Percentiles rank a stretch among this genome's conserved stretches.
Evolutionary conservation across 2,329 filamentous ascomycete genomes (phyloP).

Genomic region (Colletotrichum musicola): DNA sequence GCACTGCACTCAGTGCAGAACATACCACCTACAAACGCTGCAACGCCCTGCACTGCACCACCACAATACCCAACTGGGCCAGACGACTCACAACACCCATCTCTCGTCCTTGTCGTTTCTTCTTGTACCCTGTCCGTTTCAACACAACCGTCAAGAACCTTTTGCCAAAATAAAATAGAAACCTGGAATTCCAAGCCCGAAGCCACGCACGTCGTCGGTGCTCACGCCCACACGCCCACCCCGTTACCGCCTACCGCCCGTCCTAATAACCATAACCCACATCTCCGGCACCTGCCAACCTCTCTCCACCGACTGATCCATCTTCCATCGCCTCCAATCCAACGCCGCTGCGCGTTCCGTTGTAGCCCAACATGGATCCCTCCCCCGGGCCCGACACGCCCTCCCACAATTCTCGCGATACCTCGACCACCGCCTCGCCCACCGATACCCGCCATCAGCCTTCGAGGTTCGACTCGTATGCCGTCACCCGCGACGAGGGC

Average conservation of each 20-base stretch:
- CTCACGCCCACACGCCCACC: conserved; percentile 1
- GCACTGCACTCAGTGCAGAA: not conserved
- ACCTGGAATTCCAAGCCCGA: conserved; percentile 19
- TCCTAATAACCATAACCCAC: conserved; percentile 38
- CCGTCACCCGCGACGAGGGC: conserved; percentile 56
- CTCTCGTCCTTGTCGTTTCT: not conserved
- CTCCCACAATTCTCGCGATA: conserved; percentile 53
- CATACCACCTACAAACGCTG: too few species aligned
- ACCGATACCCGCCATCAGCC: conserved; percentile 61
- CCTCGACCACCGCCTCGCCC: conserved; percentile 58
- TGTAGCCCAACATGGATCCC: conserved; percentile 58
- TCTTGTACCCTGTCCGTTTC: conserved; percentile 6
- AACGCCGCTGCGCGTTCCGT: conserved; percentile 26
- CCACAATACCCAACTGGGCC: too few species aligned
- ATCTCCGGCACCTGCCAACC: conserved; percentile 30
- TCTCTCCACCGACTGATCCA: conserved; percentile 21
- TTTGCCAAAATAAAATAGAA: not conserved
- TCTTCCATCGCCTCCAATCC: conserved; percentile 22
- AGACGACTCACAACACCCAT: too few species aligned
- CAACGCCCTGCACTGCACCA: too few species aligned
- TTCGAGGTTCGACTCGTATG: conserved; percentile 49
- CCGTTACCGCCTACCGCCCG: conserved; percentile 5
- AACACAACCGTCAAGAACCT: not conserved
- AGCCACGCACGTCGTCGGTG: conserved; percentile 15
- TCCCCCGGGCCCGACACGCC: conserved; percentile 49